phyloP scores from a whole-genome alignment of 2,329 filamentous ascomycete species.

The Beauveria sp. region DNA sequence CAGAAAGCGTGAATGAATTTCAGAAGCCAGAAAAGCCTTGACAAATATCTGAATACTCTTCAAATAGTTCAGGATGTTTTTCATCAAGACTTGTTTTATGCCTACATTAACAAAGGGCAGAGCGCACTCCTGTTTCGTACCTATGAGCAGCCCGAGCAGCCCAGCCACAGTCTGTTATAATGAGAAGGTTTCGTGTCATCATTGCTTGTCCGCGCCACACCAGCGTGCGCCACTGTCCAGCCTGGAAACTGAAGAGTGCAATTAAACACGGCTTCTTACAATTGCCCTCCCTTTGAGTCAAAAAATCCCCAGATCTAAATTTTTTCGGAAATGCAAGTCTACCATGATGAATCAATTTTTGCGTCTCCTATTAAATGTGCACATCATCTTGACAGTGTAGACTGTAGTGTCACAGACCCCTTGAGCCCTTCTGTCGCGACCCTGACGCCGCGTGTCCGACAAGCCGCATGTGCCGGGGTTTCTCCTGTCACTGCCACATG shows the following conservation, averaged over 20 bases:
- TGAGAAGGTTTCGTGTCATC: background rate
- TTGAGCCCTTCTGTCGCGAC: background rate
- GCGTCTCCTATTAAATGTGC: too few species aligned
- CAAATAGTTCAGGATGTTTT: too few species aligned
- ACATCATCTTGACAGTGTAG: too few species aligned
- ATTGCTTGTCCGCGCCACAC: background rate
- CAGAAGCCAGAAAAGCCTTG: too few species aligned
- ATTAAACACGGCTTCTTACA: background rate
- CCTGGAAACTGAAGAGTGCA: background rate
- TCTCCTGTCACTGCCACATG: slow-evolving; percentile 12
- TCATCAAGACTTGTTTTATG: too few species aligned
- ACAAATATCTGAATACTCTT: too few species aligned
- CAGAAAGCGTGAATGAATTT: too few species aligned
- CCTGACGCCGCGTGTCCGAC: slow-evolving; percentile 7
- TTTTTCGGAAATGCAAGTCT: background rate
- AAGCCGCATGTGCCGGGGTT: slow-evolving; percentile 10
- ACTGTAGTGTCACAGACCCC: background rate
- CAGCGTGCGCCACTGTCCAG: background rate
- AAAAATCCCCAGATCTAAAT: background rate
- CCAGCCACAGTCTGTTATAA: background rate
- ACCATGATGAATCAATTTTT: too few species aligned
- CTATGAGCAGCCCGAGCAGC: too few species aligned
- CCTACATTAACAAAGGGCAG: too few species aligned
- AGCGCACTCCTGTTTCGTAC: too few species aligned
- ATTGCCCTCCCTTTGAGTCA: background rate